Base-by-base conservation (phyloP, 192 early-diverging fungal genomes). In the Linnemannia hyalina region DNA sequence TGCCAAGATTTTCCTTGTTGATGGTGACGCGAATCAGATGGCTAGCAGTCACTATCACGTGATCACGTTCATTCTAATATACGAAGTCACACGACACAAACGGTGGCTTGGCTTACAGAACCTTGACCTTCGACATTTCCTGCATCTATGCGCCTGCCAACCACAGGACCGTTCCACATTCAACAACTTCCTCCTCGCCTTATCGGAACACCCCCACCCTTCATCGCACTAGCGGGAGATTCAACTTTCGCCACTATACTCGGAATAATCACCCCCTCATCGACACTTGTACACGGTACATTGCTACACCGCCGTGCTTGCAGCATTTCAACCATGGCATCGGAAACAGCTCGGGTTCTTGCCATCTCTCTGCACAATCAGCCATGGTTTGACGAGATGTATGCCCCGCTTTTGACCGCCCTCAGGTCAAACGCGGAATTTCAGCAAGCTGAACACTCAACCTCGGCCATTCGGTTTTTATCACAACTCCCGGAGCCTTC, bases 341-440 rank as follows among this genome's bases (percentile, higher is more conserved):
- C 78, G 57, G 57, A 23, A 74, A 68, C 72, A 80, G 78, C 78
- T 74, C 55, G 78, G 57, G 72, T 80, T 80, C 71, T 80, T 80
- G 78, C 78, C 57, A 80, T 80, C 72, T 80, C 78, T n/a, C 78
- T 80, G 78, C 10, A 80, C 78, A 80, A 80, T 74, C 78, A 80
- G 78, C 78, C 78, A 68, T 80, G 78, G 78, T 80, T 80, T 80
- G 78, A 46, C 72, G 78, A 80, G 57, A 80, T 80, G 78, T 80
- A 80, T 80, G 78, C 78, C 60, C 78, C 78, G 78, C 78, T 80
- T 74, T 80, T 80, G 78, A 74, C 78, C 78, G 78, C 78, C 78
- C 78, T 80, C 72, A 80, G 60, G 71, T 80, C 78, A 74, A 80
- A 80, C 40, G 78, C 78, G 78, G 72, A 80, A 80, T 80, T 74